A percentile compares a stretch with the other conserved stretches of the same genome.
Evolutionary conservation across 1,139 yeast genomes (phyloP).

Genomic region (Debaryomyces sp.): DNA sequence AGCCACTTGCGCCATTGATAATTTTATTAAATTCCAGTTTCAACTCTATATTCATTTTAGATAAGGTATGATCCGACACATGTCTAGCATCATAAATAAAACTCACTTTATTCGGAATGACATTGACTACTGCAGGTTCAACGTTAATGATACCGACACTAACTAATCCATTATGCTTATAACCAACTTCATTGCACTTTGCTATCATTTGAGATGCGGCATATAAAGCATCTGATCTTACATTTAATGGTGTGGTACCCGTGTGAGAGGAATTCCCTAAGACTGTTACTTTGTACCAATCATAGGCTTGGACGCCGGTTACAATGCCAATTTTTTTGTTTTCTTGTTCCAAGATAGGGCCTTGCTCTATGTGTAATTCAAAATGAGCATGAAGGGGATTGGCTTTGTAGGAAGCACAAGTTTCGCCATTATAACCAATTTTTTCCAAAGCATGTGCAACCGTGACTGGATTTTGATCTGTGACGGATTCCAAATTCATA

Average conservation of each 20-base stretch:
- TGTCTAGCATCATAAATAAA: slow-evolving; percentile 65
- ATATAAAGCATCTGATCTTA: slow-evolving; percentile 63
- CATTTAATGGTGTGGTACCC: slow-evolving; percentile 71
- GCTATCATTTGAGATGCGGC: slow-evolving; percentile 59
- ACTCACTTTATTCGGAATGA: slow-evolving; percentile 61
- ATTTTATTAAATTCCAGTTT: slow-evolving; percentile 31
- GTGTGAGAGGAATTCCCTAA: slow-evolving; percentile 69
- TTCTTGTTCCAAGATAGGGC: slow-evolving; percentile 64
- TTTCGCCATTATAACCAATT: slow-evolving; percentile 62
- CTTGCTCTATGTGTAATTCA: slow-evolving; percentile 78
- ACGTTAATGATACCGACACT: slow-evolving; percentile 62
- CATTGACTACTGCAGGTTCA: slow-evolving; percentile 65
- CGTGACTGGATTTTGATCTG: slow-evolving; percentile 52
- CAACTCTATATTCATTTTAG: slow-evolving; percentile 40
- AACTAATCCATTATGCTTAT: slow-evolving; percentile 52
- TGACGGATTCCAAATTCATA: slow-evolving; percentile 54
- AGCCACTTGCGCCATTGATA: not conserved
- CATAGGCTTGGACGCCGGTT: slow-evolving; percentile 66
- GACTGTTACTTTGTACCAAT: slow-evolving; percentile 59
- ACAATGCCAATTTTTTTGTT: slow-evolving; percentile 64
- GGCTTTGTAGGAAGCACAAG: slow-evolving; percentile 46
- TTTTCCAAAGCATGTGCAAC: slow-evolving; percentile 58
- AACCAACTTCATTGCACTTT: slow-evolving; percentile 59
- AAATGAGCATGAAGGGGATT: slow-evolving; percentile 70
- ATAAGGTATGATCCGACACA: slow-evolving; percentile 46